Evolutionary conservation across 228 moss, liverwort and hornwort genomes (phyloP).

Genomic region (Sphagnum magellanicum): DNA sequence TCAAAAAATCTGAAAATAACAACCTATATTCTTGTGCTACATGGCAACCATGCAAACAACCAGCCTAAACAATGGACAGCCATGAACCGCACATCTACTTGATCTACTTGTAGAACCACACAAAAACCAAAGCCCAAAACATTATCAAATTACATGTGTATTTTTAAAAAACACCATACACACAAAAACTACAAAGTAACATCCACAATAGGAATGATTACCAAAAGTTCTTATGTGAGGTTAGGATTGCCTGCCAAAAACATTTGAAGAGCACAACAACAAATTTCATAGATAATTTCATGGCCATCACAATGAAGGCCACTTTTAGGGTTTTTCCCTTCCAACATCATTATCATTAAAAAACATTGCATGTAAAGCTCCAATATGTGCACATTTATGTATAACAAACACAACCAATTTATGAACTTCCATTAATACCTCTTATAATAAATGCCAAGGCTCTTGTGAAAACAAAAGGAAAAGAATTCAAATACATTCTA

Average conservation of each 20-base stretch:
- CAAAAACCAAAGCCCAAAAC: not conserved
- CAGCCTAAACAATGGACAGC: conserved; percentile 74
- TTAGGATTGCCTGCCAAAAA: conserved; percentile 72
- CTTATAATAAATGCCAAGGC: conserved; percentile 24
- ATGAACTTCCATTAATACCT: conserved; percentile 66
- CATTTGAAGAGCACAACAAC: conserved; percentile 73
- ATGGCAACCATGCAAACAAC: conserved; percentile 67
- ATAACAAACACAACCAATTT: conserved; percentile 81
- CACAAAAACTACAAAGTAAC: not conserved
- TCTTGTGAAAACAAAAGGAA: conserved; percentile 1
- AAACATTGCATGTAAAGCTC: conserved; percentile 86
- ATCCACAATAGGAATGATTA: conserved; percentile 17
- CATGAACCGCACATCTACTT: conserved; percentile 70
- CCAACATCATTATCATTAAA: conserved; percentile 70
- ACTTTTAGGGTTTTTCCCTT: conserved; percentile 62
- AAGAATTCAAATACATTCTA: conserved; percentile 6
- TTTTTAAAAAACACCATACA: too few relatives aligned
- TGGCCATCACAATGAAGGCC: conserved; percentile 74
- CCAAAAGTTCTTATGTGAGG: conserved; percentile 80
- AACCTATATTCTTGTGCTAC: conserved; percentile 75
- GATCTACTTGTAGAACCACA: conserved; percentile 66
- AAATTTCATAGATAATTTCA: conserved; percentile 77
- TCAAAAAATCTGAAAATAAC: conserved; percentile 73
- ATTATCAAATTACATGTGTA: not conserved
- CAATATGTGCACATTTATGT: conserved; percentile 79